These are phyloP conservation scores for Globisporangium abappressorium DNA, from an alignment of 352 stramenopile genomes.

Conservation along the genomic window DNA sequence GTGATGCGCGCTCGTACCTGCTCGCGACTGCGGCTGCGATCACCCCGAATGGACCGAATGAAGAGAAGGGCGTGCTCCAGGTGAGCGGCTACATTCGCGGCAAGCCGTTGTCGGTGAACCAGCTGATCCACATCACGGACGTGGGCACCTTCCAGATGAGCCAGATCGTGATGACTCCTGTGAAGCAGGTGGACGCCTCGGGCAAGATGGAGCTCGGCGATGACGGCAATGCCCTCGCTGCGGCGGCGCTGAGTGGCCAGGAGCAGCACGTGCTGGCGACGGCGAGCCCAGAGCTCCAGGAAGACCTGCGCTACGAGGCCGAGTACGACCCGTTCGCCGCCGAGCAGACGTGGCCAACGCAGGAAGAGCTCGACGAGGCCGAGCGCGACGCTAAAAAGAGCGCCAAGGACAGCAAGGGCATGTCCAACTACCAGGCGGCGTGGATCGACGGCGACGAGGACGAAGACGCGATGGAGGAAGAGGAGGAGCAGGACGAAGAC, in stretches of 20 bases:
- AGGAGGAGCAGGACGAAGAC: slow-evolving; percentile 44
- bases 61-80: slow-evolving; percentile 65
- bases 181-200: slow-evolving; percentile 40
- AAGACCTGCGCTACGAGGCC: slow-evolving; percentile 85
- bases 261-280: slow-evolving; percentile 55
- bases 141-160: slow-evolving; percentile 93
- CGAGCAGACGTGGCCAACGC: slow-evolving; percentile 97
- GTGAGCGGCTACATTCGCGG: slow-evolving; percentile 96
- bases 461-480: slow-evolving; percentile 51
- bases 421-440: slow-evolving; percentile 93
- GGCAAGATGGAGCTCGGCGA: slow-evolving; percentile 37
- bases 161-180: slow-evolving; percentile 52
- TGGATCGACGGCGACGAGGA: slow-evolving; percentile 87
- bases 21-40: slow-evolving; percentile 66
- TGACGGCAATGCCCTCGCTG: slow-evolving; percentile 25
- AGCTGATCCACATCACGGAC: slow-evolving; percentile 96
- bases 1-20: slow-evolving; percentile 86
- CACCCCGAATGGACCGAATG: slow-evolving; percentile 51
- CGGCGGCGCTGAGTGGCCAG: slow-evolving; percentile 11
- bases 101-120: slow-evolving; percentile 92
- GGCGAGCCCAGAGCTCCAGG: slow-evolving; percentile 58
- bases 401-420: slow-evolving; percentile 44
- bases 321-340: slow-evolving; percentile 93
- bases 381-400: slow-evolving; percentile 60
- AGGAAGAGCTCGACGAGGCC: slow-evolving; percentile 93